Conservation (phyloP, 2,329 filamentous ascomycete genomes). For the Microcyclospora tardicrescens region DNA sequence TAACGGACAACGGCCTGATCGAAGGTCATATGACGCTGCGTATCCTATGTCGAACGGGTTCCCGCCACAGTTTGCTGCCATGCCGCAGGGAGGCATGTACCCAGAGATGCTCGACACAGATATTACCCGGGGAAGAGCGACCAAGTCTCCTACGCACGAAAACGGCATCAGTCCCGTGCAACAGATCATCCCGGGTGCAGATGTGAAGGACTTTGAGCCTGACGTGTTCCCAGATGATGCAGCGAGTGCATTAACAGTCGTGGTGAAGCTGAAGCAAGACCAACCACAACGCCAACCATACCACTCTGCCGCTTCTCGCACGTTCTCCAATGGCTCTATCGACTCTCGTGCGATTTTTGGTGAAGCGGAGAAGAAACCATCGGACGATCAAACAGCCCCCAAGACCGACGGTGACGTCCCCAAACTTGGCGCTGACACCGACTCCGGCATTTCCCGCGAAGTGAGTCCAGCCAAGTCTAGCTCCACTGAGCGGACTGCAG, state of each 20-base stretch:
- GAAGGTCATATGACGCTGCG: conserved; percentile 16
- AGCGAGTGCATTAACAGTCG: conserved; percentile 38
- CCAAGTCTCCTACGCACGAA: conserved; percentile 20
- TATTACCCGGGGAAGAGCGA: conserved; percentile 15
- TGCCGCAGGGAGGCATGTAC: conserved; percentile 9
- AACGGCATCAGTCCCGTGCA: conserved; percentile 9
- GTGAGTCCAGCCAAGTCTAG: conserved; percentile 8
- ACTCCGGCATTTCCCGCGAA: conserved; percentile 5
- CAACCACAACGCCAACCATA: conserved; percentile 23
- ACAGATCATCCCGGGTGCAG: conserved; percentile 7
- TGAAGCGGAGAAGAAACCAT: conserved; percentile 31
- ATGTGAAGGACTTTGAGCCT: conserved; percentile 16
- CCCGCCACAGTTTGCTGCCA: conserved; percentile 11
- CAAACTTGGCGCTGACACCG: conserved; percentile 13
- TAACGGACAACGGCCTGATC: conserved; percentile 8
- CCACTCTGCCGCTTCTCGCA: conserved; percentile 32
- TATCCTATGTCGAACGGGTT: conserved; percentile 15
- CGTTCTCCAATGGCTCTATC: conserved; percentile 44
- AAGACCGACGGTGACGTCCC: conserved; percentile 23
- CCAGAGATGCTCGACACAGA: conserved; percentile 14
- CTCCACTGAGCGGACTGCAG: conserved; percentile 3
- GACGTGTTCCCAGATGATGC: conserved; percentile 42
- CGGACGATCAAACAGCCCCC: conserved; percentile 23
- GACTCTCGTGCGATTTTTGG: conserved; percentile 39
- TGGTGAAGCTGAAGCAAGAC: conserved; percentile 29